A percentile compares a stretch with the other conserved stretches of the same genome.
phyloP scores from a whole-genome alignment of 73 alveolate species.

The Stentor coeruleus region DNA sequence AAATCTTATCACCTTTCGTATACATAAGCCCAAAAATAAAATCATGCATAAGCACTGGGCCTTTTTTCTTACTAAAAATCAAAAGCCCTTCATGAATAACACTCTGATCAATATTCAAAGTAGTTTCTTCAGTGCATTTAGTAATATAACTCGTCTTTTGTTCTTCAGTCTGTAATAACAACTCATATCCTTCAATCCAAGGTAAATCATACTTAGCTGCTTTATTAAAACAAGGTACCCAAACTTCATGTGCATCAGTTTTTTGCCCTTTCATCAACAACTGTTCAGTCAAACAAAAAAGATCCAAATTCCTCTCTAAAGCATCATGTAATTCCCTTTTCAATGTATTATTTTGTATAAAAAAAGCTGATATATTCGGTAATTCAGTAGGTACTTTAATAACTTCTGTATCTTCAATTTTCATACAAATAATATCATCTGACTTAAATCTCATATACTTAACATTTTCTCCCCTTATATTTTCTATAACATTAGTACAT shows the following conservation, averaged over 20 bases:
- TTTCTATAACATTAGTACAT: conserved; percentile 11
- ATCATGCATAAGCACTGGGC: not conserved
- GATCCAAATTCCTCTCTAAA: not conserved
- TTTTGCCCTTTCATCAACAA: not conserved
- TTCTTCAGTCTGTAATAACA: not conserved
- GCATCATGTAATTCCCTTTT: not conserved
- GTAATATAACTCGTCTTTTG: not conserved
- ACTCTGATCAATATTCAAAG: not conserved
- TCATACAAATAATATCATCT: not conserved
- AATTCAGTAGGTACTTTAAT: conserved; percentile 7
- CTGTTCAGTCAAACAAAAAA: not conserved
- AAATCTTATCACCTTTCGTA: conserved; percentile 15
- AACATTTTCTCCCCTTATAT: not conserved
- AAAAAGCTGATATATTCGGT: not conserved
- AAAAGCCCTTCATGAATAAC: not conserved
- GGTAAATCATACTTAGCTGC: not conserved
- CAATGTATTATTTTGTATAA: not conserved
- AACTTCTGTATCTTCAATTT: not conserved
- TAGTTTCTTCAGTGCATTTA: not conserved
- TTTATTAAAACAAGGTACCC: conserved; percentile 4
- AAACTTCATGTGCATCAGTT: conserved; percentile 1
- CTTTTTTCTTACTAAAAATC: not conserved
- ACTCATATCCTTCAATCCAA: conserved; percentile 18
- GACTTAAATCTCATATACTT: conserved; percentile 8
- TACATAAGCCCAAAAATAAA: not conserved